Conservation (phyloP, 2,329 filamentous ascomycete genomes). For the Nemania abortiva region DNA sequence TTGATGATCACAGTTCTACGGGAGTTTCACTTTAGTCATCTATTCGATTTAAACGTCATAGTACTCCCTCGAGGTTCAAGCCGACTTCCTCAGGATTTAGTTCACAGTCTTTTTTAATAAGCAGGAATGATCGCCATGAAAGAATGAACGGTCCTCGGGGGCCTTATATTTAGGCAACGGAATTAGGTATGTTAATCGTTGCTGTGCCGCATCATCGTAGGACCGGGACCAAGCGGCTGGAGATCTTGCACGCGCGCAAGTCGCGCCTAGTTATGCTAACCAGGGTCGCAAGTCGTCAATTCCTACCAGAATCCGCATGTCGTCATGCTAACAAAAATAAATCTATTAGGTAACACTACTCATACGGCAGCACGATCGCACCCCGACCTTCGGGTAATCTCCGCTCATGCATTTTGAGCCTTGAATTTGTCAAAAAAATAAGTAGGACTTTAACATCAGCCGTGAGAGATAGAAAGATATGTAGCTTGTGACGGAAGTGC, state of each 20-base stretch:
- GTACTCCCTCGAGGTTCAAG: too few relatives aligned
- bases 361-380: too few relatives aligned
- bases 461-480: too few relatives aligned
- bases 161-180: not conserved
- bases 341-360: not conserved
- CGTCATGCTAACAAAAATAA: not conserved
- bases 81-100: too few relatives aligned
- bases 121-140: not conserved
- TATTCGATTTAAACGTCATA: conserved; percentile 1
- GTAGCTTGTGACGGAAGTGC: too few relatives aligned
- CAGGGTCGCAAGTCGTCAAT: not conserved
- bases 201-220: not conserved
- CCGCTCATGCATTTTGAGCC: too few relatives aligned
- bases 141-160: not conserved
- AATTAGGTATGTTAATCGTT: not conserved
- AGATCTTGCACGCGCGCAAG: not conserved
- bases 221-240: not conserved
- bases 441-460: too few relatives aligned
- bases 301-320: not conserved
- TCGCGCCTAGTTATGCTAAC: not conserved
- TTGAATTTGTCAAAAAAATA: too few relatives aligned
- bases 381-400: too few relatives aligned
- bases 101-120: too few relatives aligned
- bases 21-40: not conserved
- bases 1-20: conserved; percentile 8